Base-by-base conservation (phyloP, 2,329 filamentous ascomycete species). In the Biscogniauxia mediterranea region DNA sequence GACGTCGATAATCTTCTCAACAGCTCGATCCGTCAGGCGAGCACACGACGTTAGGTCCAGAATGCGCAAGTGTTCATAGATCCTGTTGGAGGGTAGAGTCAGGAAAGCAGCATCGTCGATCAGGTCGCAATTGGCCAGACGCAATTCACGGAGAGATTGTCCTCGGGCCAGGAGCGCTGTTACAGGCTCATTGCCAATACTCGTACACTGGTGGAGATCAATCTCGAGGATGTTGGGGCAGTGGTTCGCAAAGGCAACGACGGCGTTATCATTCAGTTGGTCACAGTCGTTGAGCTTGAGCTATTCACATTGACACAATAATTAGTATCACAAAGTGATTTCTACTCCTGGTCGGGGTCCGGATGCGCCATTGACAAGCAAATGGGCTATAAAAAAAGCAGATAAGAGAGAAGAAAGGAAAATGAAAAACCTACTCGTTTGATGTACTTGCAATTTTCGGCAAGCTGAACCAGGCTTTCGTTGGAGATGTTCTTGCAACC, bases 141-240 rank as follows among this genome's bases (percentile, higher is more conserved):
- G 89, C 26, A 99, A 81, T 78, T 99, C 95, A 57, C 95, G 90
- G n/a, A 99, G 83, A 58, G 93, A 89, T 56, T 87, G 87, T 25
- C 93, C 90, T 66, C 90, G 89, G 21, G 86, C 83, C 55, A 99
- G 83, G 15, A 99, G 85, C 2, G 89, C 85, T 0, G 91, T 94
- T 55, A 99, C 85, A 0, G 95, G 92, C 23, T 88, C 85, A 72
- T 96, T 95, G 64, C 91, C 91, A 66, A 99, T 87, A 53, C 88
- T 83, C 58, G 81, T 83, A 79, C 95, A 96, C 69, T 92, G 90
- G 69, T 97, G 91, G 15, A 99, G 85, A 74, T 99, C 95, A 64
- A 99, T 97, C 76, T 99, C 95, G 64, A 99, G 88, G 32, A 99
- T 93, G 67, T 97, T 94, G 13, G 89, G 91, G 74, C 94, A 97